Base-by-base conservation (phyloP, 345 rosid genomes). In the Citrus sp. region DNA sequence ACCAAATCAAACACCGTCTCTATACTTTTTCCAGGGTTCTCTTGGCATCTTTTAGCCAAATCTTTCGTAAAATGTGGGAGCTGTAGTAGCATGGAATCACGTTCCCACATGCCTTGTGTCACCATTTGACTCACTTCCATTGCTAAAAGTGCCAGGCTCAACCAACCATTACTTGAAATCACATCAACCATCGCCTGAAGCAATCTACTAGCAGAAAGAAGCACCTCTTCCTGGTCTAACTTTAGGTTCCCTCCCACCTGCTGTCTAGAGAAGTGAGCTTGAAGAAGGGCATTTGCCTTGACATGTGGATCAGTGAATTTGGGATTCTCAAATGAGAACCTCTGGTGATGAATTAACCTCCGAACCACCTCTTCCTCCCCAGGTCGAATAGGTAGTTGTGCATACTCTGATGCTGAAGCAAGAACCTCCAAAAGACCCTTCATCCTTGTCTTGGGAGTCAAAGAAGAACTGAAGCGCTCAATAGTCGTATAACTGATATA, bases 261-360 rank as follows among this genome's bases (percentile, higher is more conserved):
- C 64, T 95, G 99, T 91, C 98, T 88, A 4, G 97, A 91, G 87
- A 95, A 95, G 86, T 93, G 97, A 22, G 97, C 97, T 84, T 95
- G 98, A 62, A 96, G 97, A 82, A 95, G 87, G 0, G 88, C 93
- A 83, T 94, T 96, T 32, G 97, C 97, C 86, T 96, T 96, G 76
- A 91, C 92, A 76, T 92, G 98, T 4, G 98, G 97, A 70, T 94
- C 97, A 0, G 91, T 85, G 83, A 82, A 89, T 67, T 84, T 92
- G 25, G 92, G 93, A 72, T 90, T 92, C 72, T 91, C 99, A 80
- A 91, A 91, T 27, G 99, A 88, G 84, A 93, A 95, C 80, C 97
- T 90, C 89, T 94, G 99, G 80, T 94, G 98, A 86, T 92, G 87
- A 59, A 91, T 89, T 28, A 96, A 86, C 81, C 87, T 88, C 66